Percentiles rank a stretch among this genome's conserved stretches.
Evolutionary conservation across 108 stramenopile genomes (phyloP).

Genomic region (Hondaea fermentalgiana): DNA sequence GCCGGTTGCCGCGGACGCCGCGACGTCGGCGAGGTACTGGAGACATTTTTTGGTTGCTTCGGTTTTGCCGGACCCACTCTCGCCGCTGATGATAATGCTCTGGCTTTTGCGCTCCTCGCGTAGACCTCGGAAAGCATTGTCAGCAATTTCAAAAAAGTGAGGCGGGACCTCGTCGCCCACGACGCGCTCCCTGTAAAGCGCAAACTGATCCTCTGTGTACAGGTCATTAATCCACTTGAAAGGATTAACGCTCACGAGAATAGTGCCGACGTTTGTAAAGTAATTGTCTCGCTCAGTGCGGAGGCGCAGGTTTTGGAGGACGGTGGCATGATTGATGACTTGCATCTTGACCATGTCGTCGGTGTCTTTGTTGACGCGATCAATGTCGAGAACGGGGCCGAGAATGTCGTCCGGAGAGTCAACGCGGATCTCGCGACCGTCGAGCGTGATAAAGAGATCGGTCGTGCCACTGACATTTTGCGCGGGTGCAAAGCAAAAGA

Average conservation of each 20-base stretch:
- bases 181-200: not conserved
- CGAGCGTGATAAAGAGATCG: not conserved
- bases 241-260: conserved; percentile 29
- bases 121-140: conserved; percentile 66
- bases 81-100: conserved; percentile 56
- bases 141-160: conserved; percentile 65
- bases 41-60: conserved; percentile 62
- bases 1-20: conserved; percentile 28
- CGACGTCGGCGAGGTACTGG: conserved; percentile 49
- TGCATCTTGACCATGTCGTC: conserved; percentile 30
- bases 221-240: conserved; percentile 28
- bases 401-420: not conserved
- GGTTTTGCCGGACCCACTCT: conserved; percentile 59
- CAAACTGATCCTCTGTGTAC: not conserved
- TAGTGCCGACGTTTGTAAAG: conserved; percentile 39
- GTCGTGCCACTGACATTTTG: no score
- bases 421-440: not conserved
- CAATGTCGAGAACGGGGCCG: not conserved
- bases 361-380: not conserved
- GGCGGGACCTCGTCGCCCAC: conserved; percentile 37
- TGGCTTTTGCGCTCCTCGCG: conserved; percentile 27
- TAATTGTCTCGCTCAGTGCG: not conserved
- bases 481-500: not conserved
- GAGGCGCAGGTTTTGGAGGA: conserved; percentile 21
- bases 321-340: conserved; percentile 11